Evolutionary conservation across 1,284 basidiomycete species (phyloP), one percentile per base, ranked within the genome.

Genomic region (Fomitopsis pinicola): DNA sequence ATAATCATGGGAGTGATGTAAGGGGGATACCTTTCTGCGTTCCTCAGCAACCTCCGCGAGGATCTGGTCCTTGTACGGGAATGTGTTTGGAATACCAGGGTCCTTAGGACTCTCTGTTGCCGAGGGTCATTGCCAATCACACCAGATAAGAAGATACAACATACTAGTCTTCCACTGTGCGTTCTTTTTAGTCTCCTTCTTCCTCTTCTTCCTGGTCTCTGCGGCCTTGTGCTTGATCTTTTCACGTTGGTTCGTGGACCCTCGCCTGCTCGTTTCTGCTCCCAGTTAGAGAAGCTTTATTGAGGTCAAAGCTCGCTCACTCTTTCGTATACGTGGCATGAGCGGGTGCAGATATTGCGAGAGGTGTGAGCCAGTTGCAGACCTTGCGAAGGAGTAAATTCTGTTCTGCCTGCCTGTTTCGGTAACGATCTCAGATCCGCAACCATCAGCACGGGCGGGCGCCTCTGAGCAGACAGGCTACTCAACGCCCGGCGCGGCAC

Each of bases 1-100:
- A 28, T 45, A 10, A 26, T 58, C 10, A 40, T 8, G 17, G 8
- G 30, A 45, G 30, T 15, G 15, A 12, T 15, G 28, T 2, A 22
- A 15, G n/a, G 33, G n/a, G 48, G 83, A 67, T 69, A 94, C 91
- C 64, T 80, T 75, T 69, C 89, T 82, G 64, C 93, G 85, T 72
- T 92, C 83, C 67, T 92, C 91, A 50, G 88, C 88, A 46, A 95
- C 83, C 72, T 99, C 97, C 15, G 94, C 94, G 46, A 99, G 81
- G 62, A 99, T 89, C 76, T 97, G 89, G 73, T 98, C 97, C 80
- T 98, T 99, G 84, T 91, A 97, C 3, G 96, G 97, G 79, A 96
- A 97, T 64, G 88, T 89, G 77, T 92, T 97, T n/a, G 97, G 97
- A 63, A 99, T 97, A 54, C 97, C 97, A 30, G 92, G 94, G 73